A percentile compares a stretch with the other conserved stretches of the same genome.
Evolutionary conservation across 2,329 filamentous ascomycete genomes (phyloP).

Genomic region (Trichoderma guizhouense): DNA sequence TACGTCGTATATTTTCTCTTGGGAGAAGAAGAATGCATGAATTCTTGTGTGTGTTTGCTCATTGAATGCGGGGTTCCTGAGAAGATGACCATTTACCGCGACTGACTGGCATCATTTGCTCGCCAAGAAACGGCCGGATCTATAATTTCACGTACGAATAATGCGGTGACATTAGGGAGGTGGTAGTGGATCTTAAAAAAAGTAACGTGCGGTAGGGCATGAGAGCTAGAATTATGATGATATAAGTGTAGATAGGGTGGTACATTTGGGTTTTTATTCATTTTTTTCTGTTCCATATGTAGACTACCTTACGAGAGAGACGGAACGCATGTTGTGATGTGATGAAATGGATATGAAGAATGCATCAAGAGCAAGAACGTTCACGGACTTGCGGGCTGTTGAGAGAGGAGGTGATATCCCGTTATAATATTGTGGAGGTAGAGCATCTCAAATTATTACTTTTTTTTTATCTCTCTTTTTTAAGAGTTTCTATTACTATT

Average conservation of each 20-base stretch:
- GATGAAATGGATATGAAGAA: not conserved
- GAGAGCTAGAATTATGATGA: slow-evolving; percentile 1
- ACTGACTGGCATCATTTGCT: not conserved
- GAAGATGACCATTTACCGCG: not conserved
- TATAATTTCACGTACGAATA: not conserved
- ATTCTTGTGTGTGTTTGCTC: not conserved
- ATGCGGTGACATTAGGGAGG: not conserved
- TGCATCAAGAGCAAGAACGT: not conserved
- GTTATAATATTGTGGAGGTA: not conserved
- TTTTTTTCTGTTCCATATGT: not conserved
- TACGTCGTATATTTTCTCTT: not conserved
- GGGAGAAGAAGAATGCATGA: not conserved
- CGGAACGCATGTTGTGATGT: not conserved
- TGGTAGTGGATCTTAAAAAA: not conserved
- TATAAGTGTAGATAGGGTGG: slow-evolving; percentile 13
- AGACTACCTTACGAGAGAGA: not conserved
- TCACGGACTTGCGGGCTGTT: not conserved
- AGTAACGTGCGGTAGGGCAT: not conserved
- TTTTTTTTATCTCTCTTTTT: not conserved
- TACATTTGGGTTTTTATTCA: slow-evolving; percentile 9
- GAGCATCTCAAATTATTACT: not conserved
- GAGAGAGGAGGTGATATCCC: not conserved
- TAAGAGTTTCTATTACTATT: not conserved
- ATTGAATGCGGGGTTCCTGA: not conserved
- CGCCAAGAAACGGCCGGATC: not conserved